These are phyloP conservation scores for Lachnellula willkommii DNA, from an alignment of 2,329 filamentous ascomycete species.

Conservation along the genomic window DNA sequence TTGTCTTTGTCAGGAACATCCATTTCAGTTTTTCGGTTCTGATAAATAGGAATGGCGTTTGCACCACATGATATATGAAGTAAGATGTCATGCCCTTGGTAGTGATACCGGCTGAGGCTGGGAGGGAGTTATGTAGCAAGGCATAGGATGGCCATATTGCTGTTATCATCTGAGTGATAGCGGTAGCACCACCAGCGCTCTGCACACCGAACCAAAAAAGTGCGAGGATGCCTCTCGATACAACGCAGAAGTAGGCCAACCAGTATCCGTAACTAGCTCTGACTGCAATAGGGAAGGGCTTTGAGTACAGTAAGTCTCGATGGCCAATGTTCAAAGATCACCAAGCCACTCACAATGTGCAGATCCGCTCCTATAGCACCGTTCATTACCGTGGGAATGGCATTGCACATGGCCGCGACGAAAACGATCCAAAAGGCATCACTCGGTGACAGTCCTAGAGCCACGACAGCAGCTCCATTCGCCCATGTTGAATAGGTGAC, in stretches of 20 bases:
- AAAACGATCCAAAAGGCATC: conserved; percentile 36
- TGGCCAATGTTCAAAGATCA: neutral
- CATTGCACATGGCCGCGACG: conserved; percentile 55
- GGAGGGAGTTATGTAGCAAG: conserved; percentile 44
- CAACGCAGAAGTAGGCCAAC: conserved; percentile 11
- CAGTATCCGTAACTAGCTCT: conserved; percentile 12
- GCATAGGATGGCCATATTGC: conserved; percentile 46
- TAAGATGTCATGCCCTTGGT: conserved; percentile 49
- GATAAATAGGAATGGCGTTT: conserved; percentile 41
- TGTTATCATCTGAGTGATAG: conserved; percentile 36
- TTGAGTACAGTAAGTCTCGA: neutral
- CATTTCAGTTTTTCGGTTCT: conserved; percentile 40
- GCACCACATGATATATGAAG: conserved; percentile 35
- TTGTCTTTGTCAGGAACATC: conserved; percentile 45
- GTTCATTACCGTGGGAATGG: conserved; percentile 43
- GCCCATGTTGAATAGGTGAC: conserved; percentile 17
- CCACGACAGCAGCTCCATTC: conserved; percentile 14
- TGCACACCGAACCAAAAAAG: conserved; percentile 15
- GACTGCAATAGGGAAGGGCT: conserved; percentile 12
- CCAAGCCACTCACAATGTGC: conserved; percentile 7
- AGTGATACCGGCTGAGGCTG: conserved; percentile 44
- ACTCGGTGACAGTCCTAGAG: conserved; percentile 9
- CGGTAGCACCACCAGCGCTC: conserved; percentile 8
- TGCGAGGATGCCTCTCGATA: conserved; percentile 13
- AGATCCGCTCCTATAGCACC: conserved; percentile 35